Evolutionary conservation across 305 asterid species (phyloP).

Genomic region (Coffea humblotiana): DNA sequence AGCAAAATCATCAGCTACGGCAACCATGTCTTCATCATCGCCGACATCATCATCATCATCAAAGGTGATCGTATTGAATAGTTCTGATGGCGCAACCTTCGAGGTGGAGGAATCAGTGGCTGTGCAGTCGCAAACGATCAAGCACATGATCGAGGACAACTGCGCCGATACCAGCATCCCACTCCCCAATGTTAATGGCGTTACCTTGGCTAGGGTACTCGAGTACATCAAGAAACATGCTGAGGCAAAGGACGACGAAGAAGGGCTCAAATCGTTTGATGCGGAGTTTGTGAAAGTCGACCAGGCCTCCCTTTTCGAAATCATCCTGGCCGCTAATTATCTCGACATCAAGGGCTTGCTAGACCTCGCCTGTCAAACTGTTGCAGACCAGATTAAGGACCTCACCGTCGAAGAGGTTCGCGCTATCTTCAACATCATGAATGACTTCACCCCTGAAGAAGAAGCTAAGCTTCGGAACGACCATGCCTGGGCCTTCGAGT

Average conservation of each 20-base stretch:
- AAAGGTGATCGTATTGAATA: conserved; percentile 40
- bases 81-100: conserved; percentile 55
- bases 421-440: conserved; percentile 49
- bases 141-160: conserved; percentile 58
- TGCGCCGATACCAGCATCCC: conserved; percentile 38
- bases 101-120: conserved; percentile 56
- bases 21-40: conserved; percentile 30
- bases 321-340: conserved; percentile 61
- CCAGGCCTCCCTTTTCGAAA: conserved; percentile 46
- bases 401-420: conserved; percentile 62
- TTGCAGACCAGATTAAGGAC: conserved; percentile 60
- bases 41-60: background rate
- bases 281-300: conserved; percentile 59
- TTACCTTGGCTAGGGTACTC: conserved; percentile 55
- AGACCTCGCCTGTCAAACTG: conserved; percentile 54
- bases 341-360: conserved; percentile 54
- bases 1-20: no score
- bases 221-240: conserved; percentile 63
- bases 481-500: conserved; percentile 66
- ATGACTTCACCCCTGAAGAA: conserved; percentile 56
- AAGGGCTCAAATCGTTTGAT: conserved; percentile 44
- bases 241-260: conserved; percentile 29
- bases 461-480: conserved; percentile 68
- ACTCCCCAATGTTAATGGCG: conserved; percentile 47
- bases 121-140: conserved; percentile 49